Evolutionary conservation across 176 grass and related monocot genomes (phyloP).

Genomic region (Thalia dealbata): DNA sequence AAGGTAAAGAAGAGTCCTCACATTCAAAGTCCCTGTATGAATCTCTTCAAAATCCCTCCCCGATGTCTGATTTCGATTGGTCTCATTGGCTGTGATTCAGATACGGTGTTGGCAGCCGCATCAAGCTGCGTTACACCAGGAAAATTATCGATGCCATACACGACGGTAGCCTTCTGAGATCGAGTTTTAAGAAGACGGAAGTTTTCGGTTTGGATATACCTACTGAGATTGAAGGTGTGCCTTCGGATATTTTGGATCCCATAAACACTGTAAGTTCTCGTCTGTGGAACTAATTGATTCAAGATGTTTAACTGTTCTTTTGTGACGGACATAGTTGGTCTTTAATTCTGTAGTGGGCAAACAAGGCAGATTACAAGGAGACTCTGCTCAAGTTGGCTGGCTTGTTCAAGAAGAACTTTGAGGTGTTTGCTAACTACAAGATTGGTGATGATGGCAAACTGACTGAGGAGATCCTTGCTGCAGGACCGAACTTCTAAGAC

Average conservation of each 20-base stretch:
- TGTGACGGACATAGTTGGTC: neutral
- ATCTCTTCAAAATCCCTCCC: no score
- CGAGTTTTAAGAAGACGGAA: slow-evolving; percentile 74
- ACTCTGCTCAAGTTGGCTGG: slow-evolving; percentile 81
- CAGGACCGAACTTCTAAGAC: slow-evolving; percentile 76
- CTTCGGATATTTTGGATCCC: slow-evolving; percentile 87
- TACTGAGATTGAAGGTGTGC: slow-evolving; percentile 55
- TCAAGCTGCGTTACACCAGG: slow-evolving; percentile 71
- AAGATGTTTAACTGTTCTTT: neutral
- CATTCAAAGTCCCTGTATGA: no score
- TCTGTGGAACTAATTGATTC: neutral
- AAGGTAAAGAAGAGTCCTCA: slow-evolving; percentile 35
- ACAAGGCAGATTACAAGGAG: slow-evolving; percentile 69
- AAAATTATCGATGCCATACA: slow-evolving; percentile 99
- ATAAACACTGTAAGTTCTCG: slow-evolving; percentile 66
- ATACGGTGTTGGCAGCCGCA: slow-evolving; percentile 92
- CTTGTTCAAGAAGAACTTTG: slow-evolving; percentile 94
- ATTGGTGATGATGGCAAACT: slow-evolving; percentile 60
- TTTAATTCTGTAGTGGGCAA: slow-evolving; percentile 47
- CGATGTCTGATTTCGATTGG: no score
- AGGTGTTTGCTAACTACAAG: slow-evolving; percentile 84
- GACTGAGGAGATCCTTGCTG: slow-evolving; percentile 86
- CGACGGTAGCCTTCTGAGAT: slow-evolving; percentile 70
- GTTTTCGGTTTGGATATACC: slow-evolving; percentile 95
- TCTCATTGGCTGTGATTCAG: slow-evolving; percentile 18